Conservation (phyloP, 225 moss, liverwort and hornwort species). For the Marchantia paleacea region DNA sequence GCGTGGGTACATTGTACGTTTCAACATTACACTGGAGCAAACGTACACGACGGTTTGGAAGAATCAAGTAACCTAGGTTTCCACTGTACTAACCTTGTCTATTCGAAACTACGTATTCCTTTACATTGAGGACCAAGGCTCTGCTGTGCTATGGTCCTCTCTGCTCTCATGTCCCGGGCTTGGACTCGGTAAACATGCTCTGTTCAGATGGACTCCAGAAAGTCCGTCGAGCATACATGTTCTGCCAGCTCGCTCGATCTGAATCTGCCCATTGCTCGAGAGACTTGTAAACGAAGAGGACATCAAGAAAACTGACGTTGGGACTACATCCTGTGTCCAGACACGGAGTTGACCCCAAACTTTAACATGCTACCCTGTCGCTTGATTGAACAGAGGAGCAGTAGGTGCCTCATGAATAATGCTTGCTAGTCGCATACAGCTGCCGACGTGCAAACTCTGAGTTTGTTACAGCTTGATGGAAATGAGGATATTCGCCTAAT, state of each 20-base stretch:
- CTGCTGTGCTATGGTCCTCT: background rate
- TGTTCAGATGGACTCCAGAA: background rate
- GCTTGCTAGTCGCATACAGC: background rate
- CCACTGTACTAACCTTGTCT: background rate
- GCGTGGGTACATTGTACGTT: background rate
- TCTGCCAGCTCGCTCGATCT: background rate
- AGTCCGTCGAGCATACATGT: background rate
- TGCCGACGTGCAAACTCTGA: background rate
- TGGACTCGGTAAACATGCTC: background rate
- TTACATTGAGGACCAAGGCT: background rate
- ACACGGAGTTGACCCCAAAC: background rate
- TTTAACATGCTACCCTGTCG: background rate
- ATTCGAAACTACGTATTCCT: conserved; percentile 8
- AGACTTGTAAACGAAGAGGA: background rate
- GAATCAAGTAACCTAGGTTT: background rate
- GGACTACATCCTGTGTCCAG: background rate
- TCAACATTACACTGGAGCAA: background rate
- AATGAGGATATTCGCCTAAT: background rate
- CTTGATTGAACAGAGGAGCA: background rate
- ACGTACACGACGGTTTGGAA: background rate
- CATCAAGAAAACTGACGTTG: background rate
- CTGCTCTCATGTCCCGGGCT: conserved; percentile 2
- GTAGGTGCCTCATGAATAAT: background rate
- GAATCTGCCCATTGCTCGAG: too few species aligned
- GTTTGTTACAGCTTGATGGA: background rate